phyloP scores from a whole-genome alignment of 768 basidiomycete genomes.

The Trametes cubensis region DNA sequence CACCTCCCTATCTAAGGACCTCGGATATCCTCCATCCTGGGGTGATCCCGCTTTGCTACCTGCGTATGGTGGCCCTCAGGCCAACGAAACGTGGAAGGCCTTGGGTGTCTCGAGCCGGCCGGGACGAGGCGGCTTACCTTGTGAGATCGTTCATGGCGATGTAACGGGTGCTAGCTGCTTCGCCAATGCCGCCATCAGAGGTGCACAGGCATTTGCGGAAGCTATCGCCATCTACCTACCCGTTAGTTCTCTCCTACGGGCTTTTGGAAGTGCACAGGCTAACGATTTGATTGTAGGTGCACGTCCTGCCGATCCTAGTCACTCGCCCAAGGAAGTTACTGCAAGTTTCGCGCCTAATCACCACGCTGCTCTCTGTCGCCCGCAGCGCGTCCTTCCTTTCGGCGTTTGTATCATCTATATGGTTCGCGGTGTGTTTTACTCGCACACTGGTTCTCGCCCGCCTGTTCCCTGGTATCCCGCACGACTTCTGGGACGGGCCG shows the following conservation, averaged over 20 bases:
- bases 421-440: conserved; percentile 69
- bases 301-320: conserved; percentile 67
- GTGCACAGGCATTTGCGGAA: conserved; percentile 59
- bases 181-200: conserved; percentile 58
- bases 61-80: conserved; percentile 58
- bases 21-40: conserved; percentile 64
- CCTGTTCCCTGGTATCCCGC: conserved; percentile 65
- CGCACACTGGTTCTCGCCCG: conserved; percentile 68
- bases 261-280: neutral
- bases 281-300: conserved; percentile 49
- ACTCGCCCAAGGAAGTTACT: conserved; percentile 59
- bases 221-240: conserved; percentile 72
- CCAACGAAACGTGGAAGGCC: conserved; percentile 55
- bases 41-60: conserved; percentile 64
- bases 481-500: conserved; percentile 81
- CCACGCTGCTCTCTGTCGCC: conserved; percentile 50
- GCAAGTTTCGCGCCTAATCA: conserved; percentile 43
- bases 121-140: conserved; percentile 72
- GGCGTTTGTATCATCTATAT: conserved; percentile 70
- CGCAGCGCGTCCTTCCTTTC: conserved; percentile 76
- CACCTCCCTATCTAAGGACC: conserved; percentile 49
- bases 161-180: conserved; percentile 59
- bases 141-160: conserved; percentile 71
- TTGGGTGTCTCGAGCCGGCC: conserved; percentile 55
- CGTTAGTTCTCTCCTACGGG: conserved; percentile 44